Conservation (phyloP, 306 rosid species). For the Luffa acutangula region DNA sequence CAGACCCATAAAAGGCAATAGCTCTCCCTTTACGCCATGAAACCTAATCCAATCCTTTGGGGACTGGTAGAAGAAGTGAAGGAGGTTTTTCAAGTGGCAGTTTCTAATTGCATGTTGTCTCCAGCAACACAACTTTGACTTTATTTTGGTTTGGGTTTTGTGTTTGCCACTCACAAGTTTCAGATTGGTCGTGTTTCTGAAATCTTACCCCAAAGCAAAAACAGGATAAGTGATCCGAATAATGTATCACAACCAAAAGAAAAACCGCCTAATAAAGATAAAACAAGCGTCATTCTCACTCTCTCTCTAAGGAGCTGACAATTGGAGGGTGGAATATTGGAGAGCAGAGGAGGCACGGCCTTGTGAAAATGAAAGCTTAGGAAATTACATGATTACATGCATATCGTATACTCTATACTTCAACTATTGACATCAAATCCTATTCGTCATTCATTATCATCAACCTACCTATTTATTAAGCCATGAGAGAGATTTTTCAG, state of each 20-base stretch:
- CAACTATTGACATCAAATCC: neutral
- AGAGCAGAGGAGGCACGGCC: neutral
- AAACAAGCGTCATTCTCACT: neutral
- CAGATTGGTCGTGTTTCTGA: neutral
- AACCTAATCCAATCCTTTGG: neutral
- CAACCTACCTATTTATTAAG: neutral
- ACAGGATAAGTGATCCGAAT: neutral
- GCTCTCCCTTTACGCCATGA: neutral
- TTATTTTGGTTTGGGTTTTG: neutral
- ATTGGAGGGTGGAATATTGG: neutral
- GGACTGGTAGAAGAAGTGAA: neutral
- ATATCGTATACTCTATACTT: neutral
- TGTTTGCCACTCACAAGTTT: neutral
- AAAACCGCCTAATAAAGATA: neutral
- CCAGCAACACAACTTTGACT: neutral
- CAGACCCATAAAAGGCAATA: neutral
- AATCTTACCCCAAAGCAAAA: conserved; percentile 3
- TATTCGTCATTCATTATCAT: neutral
- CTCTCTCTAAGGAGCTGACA: neutral
- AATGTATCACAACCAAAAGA: neutral
- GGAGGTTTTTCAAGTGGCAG: neutral
- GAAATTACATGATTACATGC: neutral
- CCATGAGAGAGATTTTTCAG: neutral
- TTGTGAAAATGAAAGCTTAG: neutral
- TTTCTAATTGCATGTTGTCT: neutral